phyloP scores from a whole-genome alignment of 1,139 yeast genomes.

The Taphrina flavorubra region DNA sequence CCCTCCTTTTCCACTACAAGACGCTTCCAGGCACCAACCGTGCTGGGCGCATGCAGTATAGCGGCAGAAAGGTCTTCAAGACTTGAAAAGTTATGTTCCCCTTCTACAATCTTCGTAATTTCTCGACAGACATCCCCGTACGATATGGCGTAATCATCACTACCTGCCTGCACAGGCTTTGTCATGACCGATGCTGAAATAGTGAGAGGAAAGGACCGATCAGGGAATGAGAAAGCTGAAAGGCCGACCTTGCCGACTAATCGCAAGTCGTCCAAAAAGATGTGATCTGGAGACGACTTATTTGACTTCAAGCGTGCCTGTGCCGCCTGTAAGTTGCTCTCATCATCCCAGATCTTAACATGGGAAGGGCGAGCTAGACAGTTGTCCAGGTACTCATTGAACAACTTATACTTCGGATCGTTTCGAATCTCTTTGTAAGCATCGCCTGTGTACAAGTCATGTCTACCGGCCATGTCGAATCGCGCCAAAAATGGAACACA shows the following conservation, averaged over 20 bases:
- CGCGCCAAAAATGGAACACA: conserved; percentile 46
- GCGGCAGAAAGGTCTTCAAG: conserved; percentile 17
- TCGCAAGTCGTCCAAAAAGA: conserved; percentile 17
- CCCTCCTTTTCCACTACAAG: conserved; percentile 27
- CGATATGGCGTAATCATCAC: conserved; percentile 22
- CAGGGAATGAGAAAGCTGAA: conserved; percentile 30
- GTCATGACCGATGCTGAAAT: conserved; percentile 13
- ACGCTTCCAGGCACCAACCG: conserved; percentile 1
- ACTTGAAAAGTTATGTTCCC: background rate
- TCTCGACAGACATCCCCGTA: conserved; percentile 31
- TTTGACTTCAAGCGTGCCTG: conserved; percentile 5
- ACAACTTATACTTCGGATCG: background rate
- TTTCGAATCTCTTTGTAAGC: conserved; percentile 4
- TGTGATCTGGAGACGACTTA: conserved; percentile 8
- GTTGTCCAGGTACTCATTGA: conserved; percentile 11
- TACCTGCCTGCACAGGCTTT: conserved; percentile 1
- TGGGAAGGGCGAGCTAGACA: conserved; percentile 22
- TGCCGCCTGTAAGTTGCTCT: background rate
- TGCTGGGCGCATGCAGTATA: background rate
- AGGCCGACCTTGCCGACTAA: conserved; percentile 24
- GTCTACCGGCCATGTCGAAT: conserved; percentile 12
- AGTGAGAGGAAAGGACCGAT: conserved; percentile 15
- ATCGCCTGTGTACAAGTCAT: background rate
- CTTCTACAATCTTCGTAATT: conserved; percentile 7
- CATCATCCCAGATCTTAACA: conserved; percentile 15